These are phyloP conservation scores for Coccomyxa sp. DNA, from an alignment of 139 green algal genomes.

Conservation along the genomic window DNA sequence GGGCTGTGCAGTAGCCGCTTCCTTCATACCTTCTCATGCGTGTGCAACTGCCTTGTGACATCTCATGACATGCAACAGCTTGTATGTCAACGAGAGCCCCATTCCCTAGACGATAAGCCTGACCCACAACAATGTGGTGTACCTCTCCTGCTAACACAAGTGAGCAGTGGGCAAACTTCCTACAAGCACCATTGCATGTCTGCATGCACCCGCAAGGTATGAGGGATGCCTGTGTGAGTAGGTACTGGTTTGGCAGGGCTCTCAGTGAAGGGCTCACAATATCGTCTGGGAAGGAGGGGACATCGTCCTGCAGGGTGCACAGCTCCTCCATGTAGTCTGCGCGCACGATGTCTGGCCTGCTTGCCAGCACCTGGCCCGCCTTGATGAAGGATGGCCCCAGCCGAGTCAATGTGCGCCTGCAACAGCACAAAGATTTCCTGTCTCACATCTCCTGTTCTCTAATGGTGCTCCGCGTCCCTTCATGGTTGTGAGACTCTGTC, in stretches of 20 bases:
- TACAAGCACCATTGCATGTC: too few species aligned
- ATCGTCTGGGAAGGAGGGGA: slow-evolving; percentile 80
- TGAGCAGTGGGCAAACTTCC: too few species aligned
- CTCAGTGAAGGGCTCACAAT: slow-evolving; percentile 6
- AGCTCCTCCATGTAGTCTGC: slow-evolving; percentile 99
- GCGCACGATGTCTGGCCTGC: slow-evolving; percentile 94
- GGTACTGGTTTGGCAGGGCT: not conserved
- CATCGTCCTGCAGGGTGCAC: slow-evolving; percentile 89
- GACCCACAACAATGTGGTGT: too few species aligned
- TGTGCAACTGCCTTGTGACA: too few species aligned
- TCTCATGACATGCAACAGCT: too few species aligned
- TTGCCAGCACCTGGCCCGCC: slow-evolving; percentile 92
- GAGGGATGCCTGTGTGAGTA: not conserved
- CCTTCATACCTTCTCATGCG: not conserved
- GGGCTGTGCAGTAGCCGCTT: not conserved
- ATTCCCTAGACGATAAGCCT: too few species aligned
- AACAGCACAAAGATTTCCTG: not conserved
- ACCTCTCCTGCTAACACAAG: too few species aligned
- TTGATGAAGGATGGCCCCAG: slow-evolving; percentile 99
- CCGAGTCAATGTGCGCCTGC: slow-evolving; percentile 66
- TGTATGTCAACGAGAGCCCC: too few species aligned
- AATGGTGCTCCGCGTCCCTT: too few species aligned
- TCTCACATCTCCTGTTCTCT: not conserved
- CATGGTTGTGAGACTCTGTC: not conserved
- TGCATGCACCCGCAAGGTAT: not conserved